These are phyloP conservation scores for Colletotrichum sp. DNA, from an alignment of 2,329 filamentous ascomycete genomes.

Conservation along the genomic window DNA sequence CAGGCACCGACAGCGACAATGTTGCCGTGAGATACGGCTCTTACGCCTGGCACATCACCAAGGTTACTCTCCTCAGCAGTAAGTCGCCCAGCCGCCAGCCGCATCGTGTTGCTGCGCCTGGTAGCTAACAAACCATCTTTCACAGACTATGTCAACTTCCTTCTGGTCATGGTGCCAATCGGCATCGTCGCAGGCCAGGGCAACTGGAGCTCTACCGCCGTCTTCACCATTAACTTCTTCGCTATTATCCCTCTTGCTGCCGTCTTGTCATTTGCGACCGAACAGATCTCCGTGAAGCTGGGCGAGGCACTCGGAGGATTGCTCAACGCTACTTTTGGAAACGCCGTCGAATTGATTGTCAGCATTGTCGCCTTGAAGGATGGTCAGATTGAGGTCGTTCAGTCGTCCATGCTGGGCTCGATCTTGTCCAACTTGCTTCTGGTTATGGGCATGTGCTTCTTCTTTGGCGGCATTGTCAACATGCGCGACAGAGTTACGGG, in stretches of 20 bases:
- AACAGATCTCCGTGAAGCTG: slow-evolving; percentile 75
- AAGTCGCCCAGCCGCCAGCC: slow-evolving; percentile 33
- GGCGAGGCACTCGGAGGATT: slow-evolving; percentile 77
- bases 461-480: slow-evolving; percentile 74
- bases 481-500: slow-evolving; percentile 58
- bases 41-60: slow-evolving; percentile 59
- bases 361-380: slow-evolving; percentile 89
- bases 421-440: slow-evolving; percentile 94
- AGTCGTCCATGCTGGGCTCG: slow-evolving; percentile 95
- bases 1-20: slow-evolving; percentile 56
- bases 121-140: neutral
- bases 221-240: slow-evolving; percentile 81
- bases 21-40: slow-evolving; percentile 49
- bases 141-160: slow-evolving; percentile 68
- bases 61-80: slow-evolving; percentile 65
- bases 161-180: slow-evolving; percentile 75
- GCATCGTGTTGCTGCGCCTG: neutral
- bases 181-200: slow-evolving; percentile 71
- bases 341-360: slow-evolving; percentile 82
- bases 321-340: slow-evolving; percentile 79
- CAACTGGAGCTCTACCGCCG: slow-evolving; percentile 67
- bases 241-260: slow-evolving; percentile 80
- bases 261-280: slow-evolving; percentile 77
- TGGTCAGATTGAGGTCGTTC: slow-evolving; percentile 92
- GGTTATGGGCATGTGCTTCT: slow-evolving; percentile 82